Base-by-base conservation (phyloP, 305 asterid genomes). In the Withania somnifera region DNA sequence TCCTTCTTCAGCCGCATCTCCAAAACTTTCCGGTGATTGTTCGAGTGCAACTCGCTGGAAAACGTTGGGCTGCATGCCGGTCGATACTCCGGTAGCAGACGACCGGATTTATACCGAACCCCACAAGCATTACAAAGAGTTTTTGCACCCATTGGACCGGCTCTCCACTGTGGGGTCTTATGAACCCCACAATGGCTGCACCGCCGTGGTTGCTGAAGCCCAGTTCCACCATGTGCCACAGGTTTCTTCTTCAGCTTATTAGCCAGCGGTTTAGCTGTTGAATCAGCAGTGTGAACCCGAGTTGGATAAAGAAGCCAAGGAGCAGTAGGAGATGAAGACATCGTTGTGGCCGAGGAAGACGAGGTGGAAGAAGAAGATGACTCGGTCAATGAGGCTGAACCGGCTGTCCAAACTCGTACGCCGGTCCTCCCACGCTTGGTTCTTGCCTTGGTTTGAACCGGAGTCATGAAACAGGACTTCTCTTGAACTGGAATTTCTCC, bases 71-170 rank as follows among this genome's bases (percentile, higher is more conserved):
- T 95, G 54, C 96, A 90, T 2, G 98, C 99, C 69, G 99, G 99
- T 5, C 99, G 89, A 81, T 95, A 95, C 64, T 95, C 99, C 71
- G 99, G 98, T 1, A 92, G 52, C 0, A 95, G 95, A 66, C 99
- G 91, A 2, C 99, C 99, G 66, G 98, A 94, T 85, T 95, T 95
- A 86, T 3, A 94, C 83, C 99, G 89, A 52, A 95, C 99, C 8
- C 99, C 99, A 76, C 99, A 94, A 0, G 99, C 99, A 78, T 94
- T 95, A 82, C 99, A 95, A 11, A 95, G 98, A 9, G 99, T 95
- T 81, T 95, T 95, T 28, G 97, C 85, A 2, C 99, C 99, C 6
- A 85, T 85, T 10, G 99, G 99, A 1, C 99, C 99, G 57, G 97
- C 94, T 84, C 99, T 87, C 99, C 99, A 95, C 89, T 95, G 99